Evolutionary conservation across 202 grass and related monocot species (phyloP).

Genomic region (Cymbopogon flexuosus): DNA sequence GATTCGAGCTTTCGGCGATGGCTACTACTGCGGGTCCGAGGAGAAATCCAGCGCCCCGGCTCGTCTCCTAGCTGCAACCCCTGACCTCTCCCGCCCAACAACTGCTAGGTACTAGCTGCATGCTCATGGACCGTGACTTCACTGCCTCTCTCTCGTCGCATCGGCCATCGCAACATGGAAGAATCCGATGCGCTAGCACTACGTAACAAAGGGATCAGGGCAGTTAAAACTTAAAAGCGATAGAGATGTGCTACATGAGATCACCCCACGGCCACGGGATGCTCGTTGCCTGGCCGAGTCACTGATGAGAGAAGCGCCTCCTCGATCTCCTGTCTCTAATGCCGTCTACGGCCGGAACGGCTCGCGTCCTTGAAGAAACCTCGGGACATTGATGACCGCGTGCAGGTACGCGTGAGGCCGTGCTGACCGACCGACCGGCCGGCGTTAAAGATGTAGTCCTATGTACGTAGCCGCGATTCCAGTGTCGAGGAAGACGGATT

Average conservation of each 20-base stretch:
- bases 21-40: not conserved
- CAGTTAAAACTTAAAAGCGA: not conserved
- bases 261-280: not conserved
- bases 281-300: not conserved
- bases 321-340: too few species aligned
- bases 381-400: not conserved
- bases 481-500: not conserved
- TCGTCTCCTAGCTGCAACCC: slow-evolving; percentile 9
- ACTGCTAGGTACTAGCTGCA: not conserved
- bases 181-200: slow-evolving; percentile 22
- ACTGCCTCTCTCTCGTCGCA: not conserved
- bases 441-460: not conserved
- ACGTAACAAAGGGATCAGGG: not conserved
- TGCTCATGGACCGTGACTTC: not conserved
- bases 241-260: not conserved
- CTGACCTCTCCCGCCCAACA: slow-evolving; percentile 9
- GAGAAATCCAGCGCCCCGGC: slow-evolving; percentile 26
- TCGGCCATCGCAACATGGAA: not conserved
- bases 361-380: not conserved
- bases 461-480: not conserved
- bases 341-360: not conserved
- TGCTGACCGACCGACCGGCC: not conserved
- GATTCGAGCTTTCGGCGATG: not conserved
- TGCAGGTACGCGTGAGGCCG: not conserved
- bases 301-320: too few species aligned